Evolutionary conservation across 2,329 filamentous ascomycete genomes (phyloP).

Genomic region (Botryotinia globosa): DNA sequence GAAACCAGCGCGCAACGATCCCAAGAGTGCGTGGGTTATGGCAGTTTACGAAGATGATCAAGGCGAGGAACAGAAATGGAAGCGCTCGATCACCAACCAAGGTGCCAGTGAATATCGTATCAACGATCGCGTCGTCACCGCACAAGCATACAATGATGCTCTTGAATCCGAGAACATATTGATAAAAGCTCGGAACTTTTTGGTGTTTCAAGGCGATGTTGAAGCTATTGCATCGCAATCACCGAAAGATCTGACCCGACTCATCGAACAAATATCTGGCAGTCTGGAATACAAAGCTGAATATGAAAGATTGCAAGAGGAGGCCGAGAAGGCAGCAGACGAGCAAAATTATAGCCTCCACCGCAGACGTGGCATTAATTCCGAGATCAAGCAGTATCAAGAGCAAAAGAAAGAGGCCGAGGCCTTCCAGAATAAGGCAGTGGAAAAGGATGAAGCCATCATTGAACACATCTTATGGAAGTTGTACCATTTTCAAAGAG

Average conservation of each 20-base stretch:
- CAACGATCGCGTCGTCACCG: constrained; percentile 85
- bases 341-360: constrained; percentile 87
- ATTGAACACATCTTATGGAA: constrained; percentile 96
- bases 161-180: constrained; percentile 93
- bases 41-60: constrained; percentile 98
- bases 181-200: constrained; percentile 96
- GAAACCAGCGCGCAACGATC: constrained; percentile 71
- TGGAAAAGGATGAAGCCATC: constrained; percentile 86
- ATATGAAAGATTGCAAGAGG: constrained; percentile 85
- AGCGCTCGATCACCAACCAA: constrained; percentile 83
- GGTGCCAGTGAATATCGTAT: constrained; percentile 95
- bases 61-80: constrained; percentile 93
- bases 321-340: constrained; percentile 82
- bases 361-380: constrained; percentile 89
- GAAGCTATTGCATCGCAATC: constrained; percentile 96
- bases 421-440: constrained; percentile 84
- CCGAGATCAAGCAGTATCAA: constrained; percentile 95
- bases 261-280: constrained; percentile 97
- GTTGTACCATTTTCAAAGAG: constrained; percentile 87
- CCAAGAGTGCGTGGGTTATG: constrained; percentile 97
- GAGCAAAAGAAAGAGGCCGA: constrained; percentile 96
- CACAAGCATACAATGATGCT: constrained; percentile 88
- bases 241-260: constrained; percentile 83
- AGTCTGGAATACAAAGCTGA: constrained; percentile 92
- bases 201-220: constrained; percentile 97